Evolutionary conservation across 345 rosid genomes (phyloP).

Genomic region (Hibiscus syriacus): DNA sequence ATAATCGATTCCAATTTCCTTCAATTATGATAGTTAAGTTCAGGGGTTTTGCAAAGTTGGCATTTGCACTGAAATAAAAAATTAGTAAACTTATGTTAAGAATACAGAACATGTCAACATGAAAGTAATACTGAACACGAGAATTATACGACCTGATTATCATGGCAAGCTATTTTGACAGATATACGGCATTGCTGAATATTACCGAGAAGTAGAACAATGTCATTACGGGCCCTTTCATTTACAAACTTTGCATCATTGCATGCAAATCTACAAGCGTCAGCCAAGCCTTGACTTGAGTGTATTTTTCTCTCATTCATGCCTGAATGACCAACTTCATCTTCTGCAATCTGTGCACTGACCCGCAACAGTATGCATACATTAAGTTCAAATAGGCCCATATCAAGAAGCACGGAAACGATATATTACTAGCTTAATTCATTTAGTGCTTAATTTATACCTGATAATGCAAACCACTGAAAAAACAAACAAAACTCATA

Average conservation of each 20-base stretch:
- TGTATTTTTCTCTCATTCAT: conserved; percentile 30
- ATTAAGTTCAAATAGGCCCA: conserved; percentile 4
- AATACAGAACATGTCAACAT: neutral
- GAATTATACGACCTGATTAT: neutral
- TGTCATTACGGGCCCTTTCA: conserved; percentile 92
- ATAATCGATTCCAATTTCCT: no score
- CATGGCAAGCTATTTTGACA: neutral
- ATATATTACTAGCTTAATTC: neutral
- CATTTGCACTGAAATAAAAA: no score
- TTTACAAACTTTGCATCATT: conserved; percentile 56
- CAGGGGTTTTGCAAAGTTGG: no score
- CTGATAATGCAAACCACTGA: neutral
- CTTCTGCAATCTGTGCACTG: conserved; percentile 46
- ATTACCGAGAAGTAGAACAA: conserved; percentile 85
- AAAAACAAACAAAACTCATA: no score
- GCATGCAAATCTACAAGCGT: conserved; percentile 60
- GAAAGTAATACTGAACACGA: neutral
- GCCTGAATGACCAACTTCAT: conserved; percentile 32
- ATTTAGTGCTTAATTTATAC: neutral
- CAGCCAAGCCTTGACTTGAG: conserved; percentile 60
- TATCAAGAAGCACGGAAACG: neutral
- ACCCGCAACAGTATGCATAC: conserved; percentile 10
- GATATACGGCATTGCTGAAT: neutral
- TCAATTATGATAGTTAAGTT: no score
- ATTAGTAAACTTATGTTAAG: no score